Base-by-base conservation (phyloP, 331 rosid species). In the Malus hybrid region DNA sequence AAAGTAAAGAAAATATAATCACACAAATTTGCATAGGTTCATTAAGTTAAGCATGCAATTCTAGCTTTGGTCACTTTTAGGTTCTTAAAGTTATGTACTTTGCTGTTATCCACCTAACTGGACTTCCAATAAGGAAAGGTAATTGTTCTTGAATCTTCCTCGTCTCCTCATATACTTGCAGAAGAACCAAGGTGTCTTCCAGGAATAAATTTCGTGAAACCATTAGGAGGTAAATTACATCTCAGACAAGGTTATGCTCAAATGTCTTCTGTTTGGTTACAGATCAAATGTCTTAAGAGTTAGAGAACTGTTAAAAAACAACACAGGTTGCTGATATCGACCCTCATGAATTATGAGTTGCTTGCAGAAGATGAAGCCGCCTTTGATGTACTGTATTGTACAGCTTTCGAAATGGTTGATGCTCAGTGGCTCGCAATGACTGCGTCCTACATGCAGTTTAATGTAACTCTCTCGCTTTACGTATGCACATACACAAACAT, bases 361-460 rank as follows among this genome's bases (percentile, higher is more conserved):
- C 71, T 42, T 71, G 78, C 97, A 95, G 99, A 92, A 76, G 89
- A 90, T 74, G 97, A 90, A 86, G 93, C 84, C 77, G 97, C 97
- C 34, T 95, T 90, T 10, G 97, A 95, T 77, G n/a, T 85, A 61
- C 85, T 95, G 27, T 95, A 83, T 75, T 95, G 97, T 68, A 79
- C 92, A 81, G 97, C 99, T 61, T 95, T 86, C 13, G 97, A 92
- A 83, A 86, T 95, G 97, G 83, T 92, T 96, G 99, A 95, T 85
- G 97, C 97, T 39, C 97, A 89, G 73, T 95, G 97, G 99, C 88
- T 95, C 31, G 96, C 99, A 19, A 89, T 87, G 99, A 88, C 78
- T 57, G 99, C 99, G 64, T 92, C 97, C 59, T 95, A 95, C 86
- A 95, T 95, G 99, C 81, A 95, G 55, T 95, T 95, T 60, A 95